Evolutionary conservation across 768 basidiomycete genomes (phyloP).

Genomic region (Thelephora ganbajun): DNA sequence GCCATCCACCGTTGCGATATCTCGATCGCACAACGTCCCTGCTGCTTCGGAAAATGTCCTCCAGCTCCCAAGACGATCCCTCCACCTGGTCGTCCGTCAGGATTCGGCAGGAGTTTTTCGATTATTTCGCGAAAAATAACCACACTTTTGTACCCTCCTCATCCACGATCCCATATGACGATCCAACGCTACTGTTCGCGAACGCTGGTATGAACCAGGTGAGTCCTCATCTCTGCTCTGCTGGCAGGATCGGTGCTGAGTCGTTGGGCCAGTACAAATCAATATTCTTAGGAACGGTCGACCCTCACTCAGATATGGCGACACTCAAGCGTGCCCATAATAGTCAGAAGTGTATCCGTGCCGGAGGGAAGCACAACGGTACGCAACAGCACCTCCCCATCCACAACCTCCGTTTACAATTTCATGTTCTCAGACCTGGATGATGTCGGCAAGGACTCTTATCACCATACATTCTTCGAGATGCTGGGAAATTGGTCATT

Average conservation of each 20-base stretch:
- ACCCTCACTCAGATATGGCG: slow-evolving; percentile 83
- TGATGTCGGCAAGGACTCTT: slow-evolving; percentile 97
- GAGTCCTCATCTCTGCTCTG: slow-evolving; percentile 6
- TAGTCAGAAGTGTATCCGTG: slow-evolving; percentile 95
- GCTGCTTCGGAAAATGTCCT: neutral
- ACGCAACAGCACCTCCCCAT: slow-evolving; percentile 7
- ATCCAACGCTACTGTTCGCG: slow-evolving; percentile 93
- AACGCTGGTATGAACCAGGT: slow-evolving; percentile 98
- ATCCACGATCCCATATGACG: slow-evolving; percentile 90
- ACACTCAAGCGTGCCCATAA: slow-evolving; percentile 92
- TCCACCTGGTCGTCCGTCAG: slow-evolving; percentile 61
- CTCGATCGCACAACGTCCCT: neutral
- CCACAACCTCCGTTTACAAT: slow-evolving; percentile 3
- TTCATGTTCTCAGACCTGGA: slow-evolving; percentile 59
- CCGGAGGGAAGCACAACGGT: slow-evolving; percentile 99
- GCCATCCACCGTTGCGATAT: neutral
- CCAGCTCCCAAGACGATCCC: neutral
- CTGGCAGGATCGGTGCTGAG: neutral
- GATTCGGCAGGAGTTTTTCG: slow-evolving; percentile 83
- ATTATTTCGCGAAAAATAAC: slow-evolving; percentile 65
- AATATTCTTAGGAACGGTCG: slow-evolving; percentile 95
- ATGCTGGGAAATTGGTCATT: slow-evolving; percentile 99
- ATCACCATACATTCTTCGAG: slow-evolving; percentile 97
- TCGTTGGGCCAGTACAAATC: slow-evolving; percentile 63
- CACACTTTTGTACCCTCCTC: slow-evolving; percentile 90